Evolutionary conservation across 2,329 filamentous ascomycete species (phyloP).

Genomic region (Teratosphaeria pseudoeucalypti): DNA sequence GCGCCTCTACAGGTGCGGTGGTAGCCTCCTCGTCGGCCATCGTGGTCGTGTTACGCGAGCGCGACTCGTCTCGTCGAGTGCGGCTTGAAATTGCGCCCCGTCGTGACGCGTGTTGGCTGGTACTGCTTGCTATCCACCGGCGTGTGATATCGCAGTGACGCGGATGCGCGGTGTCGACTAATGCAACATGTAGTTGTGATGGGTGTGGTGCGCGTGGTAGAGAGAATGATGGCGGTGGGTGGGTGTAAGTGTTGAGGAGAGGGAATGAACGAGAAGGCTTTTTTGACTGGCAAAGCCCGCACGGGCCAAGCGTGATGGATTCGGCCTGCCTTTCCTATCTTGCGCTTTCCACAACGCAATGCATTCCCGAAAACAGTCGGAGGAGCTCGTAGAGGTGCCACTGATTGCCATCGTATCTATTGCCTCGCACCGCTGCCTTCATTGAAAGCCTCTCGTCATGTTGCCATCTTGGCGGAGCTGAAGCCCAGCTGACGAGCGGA

Average conservation of each 20-base stretch:
- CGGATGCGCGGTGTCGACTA: not conserved
- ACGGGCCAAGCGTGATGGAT: not conserved
- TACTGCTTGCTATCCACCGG: not conserved
- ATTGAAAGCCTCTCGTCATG: not conserved
- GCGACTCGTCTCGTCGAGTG: slow-evolving; percentile 4
- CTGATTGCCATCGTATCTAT: slow-evolving; percentile 19
- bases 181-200: not conserved
- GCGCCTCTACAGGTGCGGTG: slow-evolving; percentile 17
- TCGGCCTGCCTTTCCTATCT: not conserved
- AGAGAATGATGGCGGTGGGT: slow-evolving; percentile 12
- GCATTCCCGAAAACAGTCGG: slow-evolving; percentile 8
- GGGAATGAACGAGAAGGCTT: slow-evolving; percentile 6
- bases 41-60: slow-evolving; percentile 6
- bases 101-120: not conserved
- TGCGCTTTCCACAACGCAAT: not conserved
- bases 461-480: not conserved
- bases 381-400: slow-evolving; percentile 14
- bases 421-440: slow-evolving; percentile 1
- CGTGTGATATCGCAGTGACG: not conserved
- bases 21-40: slow-evolving; percentile 24
- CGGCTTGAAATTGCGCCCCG: slow-evolving; percentile 8
- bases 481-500: not conserved
- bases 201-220: slow-evolving; percentile 6
- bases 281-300: not conserved
- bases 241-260: slow-evolving; percentile 10